Base-by-base conservation (phyloP, 1,139 yeast genomes). In the Scheffersomyces insectosa region DNA sequence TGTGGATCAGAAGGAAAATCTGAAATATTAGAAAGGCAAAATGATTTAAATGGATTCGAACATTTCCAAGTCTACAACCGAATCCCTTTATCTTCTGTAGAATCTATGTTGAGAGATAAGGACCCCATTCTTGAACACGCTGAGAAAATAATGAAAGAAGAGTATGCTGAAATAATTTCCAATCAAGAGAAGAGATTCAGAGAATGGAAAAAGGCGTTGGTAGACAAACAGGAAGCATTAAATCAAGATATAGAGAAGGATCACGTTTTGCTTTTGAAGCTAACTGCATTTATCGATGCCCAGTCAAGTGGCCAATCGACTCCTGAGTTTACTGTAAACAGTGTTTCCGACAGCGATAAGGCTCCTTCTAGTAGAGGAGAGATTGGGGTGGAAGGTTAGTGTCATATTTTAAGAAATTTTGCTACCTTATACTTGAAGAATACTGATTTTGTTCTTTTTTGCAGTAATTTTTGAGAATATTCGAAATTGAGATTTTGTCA, bases 171-270 rank as follows among this genome's bases (percentile, higher is more conserved):
- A 15, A 65, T 76, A 28, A 76, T 83, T 34, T 58, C 63, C 25
- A 54, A 62, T 28, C 88, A 86, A 58, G 89, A 85, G 52, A 68
- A 63, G 43, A 75, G 80, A 49, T 85, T 87, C 56, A 79, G 78
- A 54, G 80, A 77, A 35, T 86, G 93, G 91, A 81, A 82, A 50
- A 63, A 62, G 39, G 81, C 79, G 3, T 69, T 88, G 43, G 70
- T 78, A 38, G 70, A 67, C 14, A 78, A 78, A 52, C 93, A 86
- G 59, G 70, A 70, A 27, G 63, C 62, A 41, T 75, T 81, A 54
- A 85, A 85, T 52, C 60, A 66, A 34, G 88, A 82, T 45, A 75
- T 85, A 47, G 82, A 78, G 46, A 56, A 51, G 5, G 52, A 70
- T 41, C 79, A 79, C 47, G 55, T 20, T 20, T 20, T 20, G 25